Percentiles rank a stretch among this genome's conserved stretches.
Evolutionary conservation across 768 basidiomycete genomes (phyloP).

Genomic region (Termitomyces sp.): DNA sequence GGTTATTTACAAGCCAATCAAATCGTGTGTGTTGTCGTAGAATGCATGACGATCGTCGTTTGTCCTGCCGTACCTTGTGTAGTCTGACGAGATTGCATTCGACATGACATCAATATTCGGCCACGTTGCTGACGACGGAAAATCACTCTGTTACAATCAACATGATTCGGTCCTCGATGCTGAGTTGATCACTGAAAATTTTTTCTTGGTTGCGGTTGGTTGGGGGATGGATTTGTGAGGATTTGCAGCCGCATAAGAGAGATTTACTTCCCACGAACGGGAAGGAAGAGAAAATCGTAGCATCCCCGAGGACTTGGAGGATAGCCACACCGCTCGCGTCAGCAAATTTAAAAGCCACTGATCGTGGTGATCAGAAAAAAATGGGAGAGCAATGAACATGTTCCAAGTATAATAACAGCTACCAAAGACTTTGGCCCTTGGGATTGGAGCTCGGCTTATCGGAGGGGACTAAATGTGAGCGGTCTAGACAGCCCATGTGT

Average conservation of each 20-base stretch:
- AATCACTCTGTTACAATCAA: not conserved
- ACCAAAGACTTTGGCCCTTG: not conserved
- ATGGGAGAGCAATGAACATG: no score
- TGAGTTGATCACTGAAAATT: not conserved
- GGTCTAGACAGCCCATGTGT: not conserved
- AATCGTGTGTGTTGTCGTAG: not conserved
- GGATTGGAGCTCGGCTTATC: not conserved
- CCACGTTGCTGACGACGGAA: not conserved
- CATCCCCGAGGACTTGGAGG: not conserved
- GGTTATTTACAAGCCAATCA: not conserved
- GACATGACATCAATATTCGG: not conserved
- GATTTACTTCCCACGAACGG: not conserved
- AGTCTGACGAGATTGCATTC: not conserved
- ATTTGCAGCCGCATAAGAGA: no score
- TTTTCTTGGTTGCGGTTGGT: not conserved
- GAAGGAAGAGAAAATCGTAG: not conserved
- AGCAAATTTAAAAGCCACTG: not conserved
- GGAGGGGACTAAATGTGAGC: not conserved
- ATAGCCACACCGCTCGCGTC: not conserved
- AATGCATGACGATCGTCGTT: not conserved
- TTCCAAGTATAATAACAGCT: no score
- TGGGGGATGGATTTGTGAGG: not conserved
- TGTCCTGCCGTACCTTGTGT: not conserved
- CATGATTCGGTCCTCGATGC: not conserved
- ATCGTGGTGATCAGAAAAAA: not conserved